phyloP scores from a whole-genome alignment of 305 asterid genomes.

The Ilex paraguariensis region DNA sequence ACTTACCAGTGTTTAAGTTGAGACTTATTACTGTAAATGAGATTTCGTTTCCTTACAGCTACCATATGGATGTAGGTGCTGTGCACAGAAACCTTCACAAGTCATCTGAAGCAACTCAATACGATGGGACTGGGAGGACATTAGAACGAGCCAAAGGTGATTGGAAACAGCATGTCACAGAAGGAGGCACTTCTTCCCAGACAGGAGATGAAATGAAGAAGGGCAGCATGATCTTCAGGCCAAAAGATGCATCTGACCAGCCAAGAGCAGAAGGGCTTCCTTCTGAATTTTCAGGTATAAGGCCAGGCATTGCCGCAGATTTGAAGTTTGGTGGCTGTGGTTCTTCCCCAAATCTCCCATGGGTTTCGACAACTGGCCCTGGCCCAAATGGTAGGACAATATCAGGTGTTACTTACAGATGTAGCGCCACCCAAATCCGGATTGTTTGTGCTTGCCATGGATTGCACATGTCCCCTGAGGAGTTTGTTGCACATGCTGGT shows the following conservation, averaged over 20 bases:
- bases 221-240: slow-evolving; percentile 29
- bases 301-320: slow-evolving; percentile 89
- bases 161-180: slow-evolving; percentile 51
- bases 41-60: too few species aligned
- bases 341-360: slow-evolving; percentile 80
- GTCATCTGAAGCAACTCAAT: slow-evolving; percentile 51
- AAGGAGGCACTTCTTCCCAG: slow-evolving; percentile 59
- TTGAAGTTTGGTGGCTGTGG: slow-evolving; percentile 88
- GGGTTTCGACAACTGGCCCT: slow-evolving; percentile 88
- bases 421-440: slow-evolving; percentile 74
- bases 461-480: slow-evolving; percentile 88
- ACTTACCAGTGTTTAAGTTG: too few species aligned
- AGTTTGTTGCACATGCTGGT: slow-evolving; percentile 67
- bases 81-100: slow-evolving; percentile 36
- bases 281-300: slow-evolving; percentile 69
- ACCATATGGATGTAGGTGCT: slow-evolving; percentile 16
- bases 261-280: slow-evolving; percentile 50
- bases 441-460: slow-evolving; percentile 96
- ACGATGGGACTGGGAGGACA: slow-evolving; percentile 36
- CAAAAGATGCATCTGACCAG: slow-evolving; percentile 42
- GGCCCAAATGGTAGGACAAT: slow-evolving; percentile 85
- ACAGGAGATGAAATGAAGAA: slow-evolving; percentile 45
- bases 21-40: too few species aligned
- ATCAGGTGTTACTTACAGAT: slow-evolving; percentile 91
- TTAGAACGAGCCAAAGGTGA: slow-evolving; percentile 44